Conservation (phyloP, 169 alveolate species). For the Eimeria acervulina region DNA sequence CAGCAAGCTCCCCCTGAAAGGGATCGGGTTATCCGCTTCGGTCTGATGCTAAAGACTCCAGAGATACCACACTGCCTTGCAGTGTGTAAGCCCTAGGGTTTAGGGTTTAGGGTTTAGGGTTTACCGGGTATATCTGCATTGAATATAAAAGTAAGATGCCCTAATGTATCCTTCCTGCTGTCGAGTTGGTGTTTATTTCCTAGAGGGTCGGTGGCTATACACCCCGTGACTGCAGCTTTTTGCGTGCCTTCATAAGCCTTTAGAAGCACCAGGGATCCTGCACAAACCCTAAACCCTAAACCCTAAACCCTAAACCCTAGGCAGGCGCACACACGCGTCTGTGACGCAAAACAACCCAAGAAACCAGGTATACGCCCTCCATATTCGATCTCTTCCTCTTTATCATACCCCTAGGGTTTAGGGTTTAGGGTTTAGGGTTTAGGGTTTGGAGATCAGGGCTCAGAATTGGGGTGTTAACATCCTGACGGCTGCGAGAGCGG, state of each 20-base stretch:
- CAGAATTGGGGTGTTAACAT: not conserved
- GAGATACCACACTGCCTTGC: no score
- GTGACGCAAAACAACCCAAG: not conserved
- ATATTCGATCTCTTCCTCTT: not conserved
- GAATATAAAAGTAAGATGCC: conserved; percentile 8
- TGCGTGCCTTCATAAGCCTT: conserved; percentile 53
- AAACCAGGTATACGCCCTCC: not conserved
- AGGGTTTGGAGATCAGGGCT: not conserved
- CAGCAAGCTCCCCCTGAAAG: not conserved
- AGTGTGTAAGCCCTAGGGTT: not conserved
- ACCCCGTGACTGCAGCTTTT: conserved; percentile 34
- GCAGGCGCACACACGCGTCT: not conserved
- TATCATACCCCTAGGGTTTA: not conserved
- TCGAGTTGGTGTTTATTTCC: conserved; percentile 20
- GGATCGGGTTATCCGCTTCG: no score
- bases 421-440: not conserved
- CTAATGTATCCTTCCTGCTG: not conserved
- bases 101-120: not conserved
- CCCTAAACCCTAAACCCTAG: conserved; percentile 21
- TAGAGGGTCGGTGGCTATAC: conserved; percentile 52
- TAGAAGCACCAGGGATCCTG: conserved; percentile 42
- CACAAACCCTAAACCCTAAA: conserved; percentile 2
- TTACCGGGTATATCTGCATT: not conserved
- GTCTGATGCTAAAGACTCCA: no score
- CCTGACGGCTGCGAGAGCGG: not conserved